These are phyloP conservation scores for Salvia sclarea DNA, from an alignment of 305 asterid genomes.

Conservation along the genomic window DNA sequence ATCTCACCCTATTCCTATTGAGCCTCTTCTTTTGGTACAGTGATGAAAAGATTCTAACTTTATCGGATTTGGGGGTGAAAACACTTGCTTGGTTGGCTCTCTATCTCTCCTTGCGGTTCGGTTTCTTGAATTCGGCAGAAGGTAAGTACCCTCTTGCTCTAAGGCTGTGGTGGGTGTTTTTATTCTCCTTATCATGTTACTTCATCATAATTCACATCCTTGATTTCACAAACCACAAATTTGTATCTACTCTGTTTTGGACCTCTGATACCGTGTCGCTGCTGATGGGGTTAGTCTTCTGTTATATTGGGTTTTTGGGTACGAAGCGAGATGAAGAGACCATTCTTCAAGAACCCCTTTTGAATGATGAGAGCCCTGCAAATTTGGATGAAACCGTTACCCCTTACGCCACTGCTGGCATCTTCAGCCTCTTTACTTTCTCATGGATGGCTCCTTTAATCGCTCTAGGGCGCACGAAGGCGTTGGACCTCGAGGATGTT, in stretches of 20 bases:
- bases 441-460: constrained; percentile 78
- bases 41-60: constrained; percentile 61
- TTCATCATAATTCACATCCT: constrained; percentile 57
- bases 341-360: constrained; percentile 60
- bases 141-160: constrained; percentile 55
- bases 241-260: constrained; percentile 52
- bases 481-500: constrained; percentile 81
- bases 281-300: constrained; percentile 50
- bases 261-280: constrained; percentile 56
- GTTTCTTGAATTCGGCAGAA: constrained; percentile 41
- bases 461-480: constrained; percentile 59
- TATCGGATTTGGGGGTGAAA: constrained; percentile 52
- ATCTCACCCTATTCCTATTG: constrained; percentile 52
- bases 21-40: constrained; percentile 59
- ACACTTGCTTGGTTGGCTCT: constrained; percentile 60
- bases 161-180: constrained; percentile 73
- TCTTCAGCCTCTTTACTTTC: constrained; percentile 60
- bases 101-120: constrained; percentile 49
- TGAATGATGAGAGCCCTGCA: constrained; percentile 43
- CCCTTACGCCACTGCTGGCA: constrained; percentile 62
- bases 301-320: constrained; percentile 52
- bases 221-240: constrained; percentile 39
- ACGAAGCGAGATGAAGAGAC: constrained; percentile 35
- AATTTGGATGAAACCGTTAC: constrained; percentile 71
- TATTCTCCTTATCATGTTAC: constrained; percentile 60